Evolutionary conservation across 352 stramenopile genomes (phyloP), one percentile per base, ranked within the genome.

Genomic region (Pythium brachiatum): DNA sequence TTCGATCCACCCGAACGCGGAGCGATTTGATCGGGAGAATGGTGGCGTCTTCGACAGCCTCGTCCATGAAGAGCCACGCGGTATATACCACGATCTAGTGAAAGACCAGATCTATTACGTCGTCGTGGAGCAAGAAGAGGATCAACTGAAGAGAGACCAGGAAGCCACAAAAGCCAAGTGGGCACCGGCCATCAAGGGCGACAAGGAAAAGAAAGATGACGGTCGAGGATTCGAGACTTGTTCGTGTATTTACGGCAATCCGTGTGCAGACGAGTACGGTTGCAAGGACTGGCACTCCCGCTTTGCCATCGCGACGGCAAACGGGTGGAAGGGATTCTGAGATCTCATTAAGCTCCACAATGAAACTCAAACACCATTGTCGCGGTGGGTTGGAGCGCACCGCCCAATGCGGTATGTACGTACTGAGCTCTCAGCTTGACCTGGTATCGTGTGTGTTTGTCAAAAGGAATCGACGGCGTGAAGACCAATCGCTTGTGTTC

Each of bases 311-410:
- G 85, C 89, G 1, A 93, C 77, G 13, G 78, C 83, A 9, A 95
- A 96, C 60, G 88, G 89, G 0, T 97, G 89, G 89, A 97, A 97
- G 70, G 86, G 84, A 1, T 95, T 94, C 57, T 95, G 25, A 69
- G 53, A 53, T 43, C 34, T 26, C 32, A 38, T 13, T 48, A 25
- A 53, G n/a, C 46, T 15, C 15, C 36, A 5, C n/a, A 43, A 56
- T 16, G 38, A 43, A 76, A 80, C 34, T 69, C 62, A 41, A 68
- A 70, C 21, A 48, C 52, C 32, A 68, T 29, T 2, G 15, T 66
- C 27, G 21, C 16, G 7, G 61, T 58, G 5, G 27, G 16, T 16
- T 29, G 46, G 12, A 59, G 21, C n/a, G 48, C 57, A 0, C 57
- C 46, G 11, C 64, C 51, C 11, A 81, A 25, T 44, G 67, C 57